Evolutionary conservation across 2,329 filamentous ascomycete species (phyloP).

Genomic region (Dactylellina leptospora): DNA sequence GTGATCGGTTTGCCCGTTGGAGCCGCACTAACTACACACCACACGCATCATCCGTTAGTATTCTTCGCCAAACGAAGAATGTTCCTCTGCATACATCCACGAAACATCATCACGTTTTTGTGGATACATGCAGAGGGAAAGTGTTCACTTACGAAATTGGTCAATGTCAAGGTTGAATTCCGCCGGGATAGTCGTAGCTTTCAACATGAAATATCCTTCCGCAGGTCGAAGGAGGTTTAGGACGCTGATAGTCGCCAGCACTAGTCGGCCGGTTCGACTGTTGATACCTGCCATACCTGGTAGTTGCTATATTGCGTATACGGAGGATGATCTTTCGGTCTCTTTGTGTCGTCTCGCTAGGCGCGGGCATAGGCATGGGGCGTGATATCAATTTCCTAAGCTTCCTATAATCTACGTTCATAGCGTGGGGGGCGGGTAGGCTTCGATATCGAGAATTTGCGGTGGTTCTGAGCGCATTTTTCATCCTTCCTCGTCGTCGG

Average conservation of each 20-base stretch:
- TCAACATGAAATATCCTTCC: slow-evolving; percentile 29
- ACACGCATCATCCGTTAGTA: no score
- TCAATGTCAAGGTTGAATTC: slow-evolving; percentile 28
- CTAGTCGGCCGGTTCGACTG: not conserved
- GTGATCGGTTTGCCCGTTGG: slow-evolving; percentile 10
- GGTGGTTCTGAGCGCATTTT: slow-evolving; percentile 30
- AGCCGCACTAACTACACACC: slow-evolving; percentile 2
- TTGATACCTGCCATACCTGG: slow-evolving; percentile 1
- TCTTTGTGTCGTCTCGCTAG: not conserved
- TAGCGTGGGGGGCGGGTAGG: not conserved
- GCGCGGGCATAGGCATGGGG: not conserved
- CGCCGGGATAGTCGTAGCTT: slow-evolving; percentile 18
- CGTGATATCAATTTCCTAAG: not conserved
- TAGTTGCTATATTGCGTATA: no score
- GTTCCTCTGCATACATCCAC: no score
- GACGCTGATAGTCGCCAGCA: not conserved
- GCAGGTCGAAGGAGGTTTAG: slow-evolving; percentile 2
- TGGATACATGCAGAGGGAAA: not conserved
- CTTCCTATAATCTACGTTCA: not conserved
- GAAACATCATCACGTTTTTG: no score
- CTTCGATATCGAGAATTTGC: slow-evolving; percentile 32
- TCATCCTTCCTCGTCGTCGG: not conserved
- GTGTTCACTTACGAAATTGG: slow-evolving; percentile 22
- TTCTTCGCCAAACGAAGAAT: no score
- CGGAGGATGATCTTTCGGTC: not conserved